Evolutionary conservation across 805 yeast species (phyloP).

Genomic region (Candida dendrica): DNA sequence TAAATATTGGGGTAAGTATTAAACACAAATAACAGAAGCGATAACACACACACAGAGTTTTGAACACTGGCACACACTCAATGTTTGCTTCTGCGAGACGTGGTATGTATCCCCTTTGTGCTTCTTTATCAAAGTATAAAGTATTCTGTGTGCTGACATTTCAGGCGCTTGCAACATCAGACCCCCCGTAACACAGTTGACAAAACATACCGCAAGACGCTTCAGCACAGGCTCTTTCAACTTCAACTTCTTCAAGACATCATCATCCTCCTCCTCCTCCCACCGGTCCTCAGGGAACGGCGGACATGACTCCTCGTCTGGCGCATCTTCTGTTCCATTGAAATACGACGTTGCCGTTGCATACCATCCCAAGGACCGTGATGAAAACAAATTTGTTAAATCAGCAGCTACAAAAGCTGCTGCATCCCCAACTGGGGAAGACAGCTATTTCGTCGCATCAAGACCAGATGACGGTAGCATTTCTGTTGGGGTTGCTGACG

Average conservation of each 20-base stretch:
- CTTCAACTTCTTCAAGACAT: neutral
- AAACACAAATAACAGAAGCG: no score
- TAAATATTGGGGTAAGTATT: no score
- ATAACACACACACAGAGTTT: no score
- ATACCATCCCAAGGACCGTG: constrained; percentile 67
- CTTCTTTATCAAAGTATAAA: neutral
- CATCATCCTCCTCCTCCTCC: no score
- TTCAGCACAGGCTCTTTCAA: neutral
- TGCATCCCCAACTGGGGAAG: constrained; percentile 71
- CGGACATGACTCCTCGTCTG: neutral
- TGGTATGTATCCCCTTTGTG: neutral
- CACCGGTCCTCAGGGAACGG: neutral
- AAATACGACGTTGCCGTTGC: constrained; percentile 59
- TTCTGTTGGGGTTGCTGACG: constrained; percentile 85
- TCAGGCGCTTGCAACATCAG: neutral
- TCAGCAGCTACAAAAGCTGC: constrained; percentile 23
- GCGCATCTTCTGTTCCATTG: constrained; percentile 15
- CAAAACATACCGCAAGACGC: neutral
- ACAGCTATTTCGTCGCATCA: constrained; percentile 53
- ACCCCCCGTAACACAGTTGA: neutral
- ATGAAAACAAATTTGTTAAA: constrained; percentile 36
- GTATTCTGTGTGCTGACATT: neutral
- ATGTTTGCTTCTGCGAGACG: neutral
- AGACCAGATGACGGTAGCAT: constrained; percentile 22
- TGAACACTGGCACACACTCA: no score